Base-by-base conservation (phyloP, 495 filamentous ascomycete genomes). In the Tuber umbilicatum region DNA sequence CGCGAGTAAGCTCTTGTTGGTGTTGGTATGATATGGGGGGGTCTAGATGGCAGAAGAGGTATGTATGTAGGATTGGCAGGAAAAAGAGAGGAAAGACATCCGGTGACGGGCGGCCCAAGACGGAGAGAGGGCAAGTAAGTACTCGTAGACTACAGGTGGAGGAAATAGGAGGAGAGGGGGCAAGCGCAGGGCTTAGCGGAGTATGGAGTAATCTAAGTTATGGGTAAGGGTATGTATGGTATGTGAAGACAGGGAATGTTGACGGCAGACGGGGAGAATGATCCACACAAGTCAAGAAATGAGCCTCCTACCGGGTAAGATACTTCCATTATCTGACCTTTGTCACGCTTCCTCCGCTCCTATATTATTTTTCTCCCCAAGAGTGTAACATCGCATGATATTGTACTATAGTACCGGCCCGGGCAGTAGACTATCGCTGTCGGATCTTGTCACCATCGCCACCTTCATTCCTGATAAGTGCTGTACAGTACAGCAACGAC, bases 11-110 rank as follows among this genome's bases (percentile, higher is more conserved):
- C n/a, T 64, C n/a, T n/a, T 55, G 47, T 55, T 55, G 47, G n/a
- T 55, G 23, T 55, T 55, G 47, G 89, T 64, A 64, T 31, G 55
- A 64, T 64, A 64, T 64, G 55, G 55, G 55, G 55, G 27, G 27
- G 55, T 64, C n/a, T 35, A 19, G 55, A 35, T 35, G 55, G 31
- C 4, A 35, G 55, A 64, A 31, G 14, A 14, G n/a, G 55, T 35
- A 35, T 40, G 39, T 40, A 40, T 64, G 27, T 64, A 64, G 10
- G 55, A 7, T 64, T 64, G 35, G 27, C 4, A 64, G 55, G 55
- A 64, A 27, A 27, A 35, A 64, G 55, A 31, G 55, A 31, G 55
- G 55, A n/a, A 35, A 35, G 55, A 35, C 27, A 64, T 64, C 55
- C 27, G 55, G 12, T 31, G 27, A 17, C 31, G 35, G 55, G 5